phyloP scores from a whole-genome alignment of 441 rosid genomes.

The Gossypium trilobum region DNA sequence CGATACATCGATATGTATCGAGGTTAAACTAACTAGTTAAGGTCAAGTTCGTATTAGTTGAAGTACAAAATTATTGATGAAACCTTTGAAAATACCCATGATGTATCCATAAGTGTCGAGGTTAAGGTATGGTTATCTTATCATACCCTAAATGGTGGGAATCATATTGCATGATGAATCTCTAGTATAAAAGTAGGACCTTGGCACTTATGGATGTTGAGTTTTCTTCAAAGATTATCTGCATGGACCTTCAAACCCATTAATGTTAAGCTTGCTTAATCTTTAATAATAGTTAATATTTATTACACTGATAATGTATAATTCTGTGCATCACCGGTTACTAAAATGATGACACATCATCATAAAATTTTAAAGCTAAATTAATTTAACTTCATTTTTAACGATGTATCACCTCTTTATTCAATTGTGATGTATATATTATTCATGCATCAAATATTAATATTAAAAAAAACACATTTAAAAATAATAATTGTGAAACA shows the following conservation, averaged over 20 bases:
- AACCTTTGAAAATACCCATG: not conserved
- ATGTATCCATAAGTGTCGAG: not conserved
- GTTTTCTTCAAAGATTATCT: not conserved
- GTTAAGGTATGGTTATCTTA: not conserved
- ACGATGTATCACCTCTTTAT: not conserved
- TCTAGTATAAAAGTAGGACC: not conserved
- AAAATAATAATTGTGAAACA: no score
- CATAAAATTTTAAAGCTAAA: not conserved
- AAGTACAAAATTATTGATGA: not conserved
- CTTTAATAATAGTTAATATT: no score
- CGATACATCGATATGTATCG: not conserved
- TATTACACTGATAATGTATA: no score
- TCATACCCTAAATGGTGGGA: not conserved
- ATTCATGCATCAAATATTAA: no score
- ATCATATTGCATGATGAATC: not conserved
- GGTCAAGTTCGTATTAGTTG: not conserved
- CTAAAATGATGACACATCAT: not conserved
- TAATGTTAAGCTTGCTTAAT: not conserved
- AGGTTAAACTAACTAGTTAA: not conserved
- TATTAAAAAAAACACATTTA: no score
- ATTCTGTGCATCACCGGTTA: no score
- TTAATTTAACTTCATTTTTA: no score
- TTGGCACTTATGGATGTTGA: no score
- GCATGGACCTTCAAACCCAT: not conserved
- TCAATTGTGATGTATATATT: not conserved